These are phyloP conservation scores for Cryptococcus sp. DNA, from an alignment of 1,284 basidiomycete genomes.

Conservation along the genomic window DNA sequence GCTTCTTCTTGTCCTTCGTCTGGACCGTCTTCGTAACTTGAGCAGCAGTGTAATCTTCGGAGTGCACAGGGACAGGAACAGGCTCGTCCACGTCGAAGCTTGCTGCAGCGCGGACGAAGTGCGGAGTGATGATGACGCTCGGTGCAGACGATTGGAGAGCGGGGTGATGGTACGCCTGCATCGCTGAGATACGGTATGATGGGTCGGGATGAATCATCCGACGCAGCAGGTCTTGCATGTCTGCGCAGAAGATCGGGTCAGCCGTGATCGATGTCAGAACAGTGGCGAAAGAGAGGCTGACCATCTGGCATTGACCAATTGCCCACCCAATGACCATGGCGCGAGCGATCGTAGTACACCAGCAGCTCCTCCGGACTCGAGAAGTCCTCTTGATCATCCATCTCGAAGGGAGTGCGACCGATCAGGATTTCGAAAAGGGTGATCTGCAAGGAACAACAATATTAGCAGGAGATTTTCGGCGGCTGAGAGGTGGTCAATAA, in stretches of 20 bases:
- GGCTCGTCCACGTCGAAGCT: slow-evolving; percentile 16
- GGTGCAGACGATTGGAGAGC: slow-evolving; percentile 35
- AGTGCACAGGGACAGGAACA: slow-evolving; percentile 11
- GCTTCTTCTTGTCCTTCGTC: slow-evolving; percentile 26
- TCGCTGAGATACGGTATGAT: slow-evolving; percentile 38
- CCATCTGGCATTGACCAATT: slow-evolving; percentile 68
- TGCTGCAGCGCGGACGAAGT: slow-evolving; percentile 47
- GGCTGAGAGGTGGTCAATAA: slow-evolving; percentile 12
- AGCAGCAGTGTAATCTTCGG: slow-evolving; percentile 4
- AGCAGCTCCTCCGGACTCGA: slow-evolving; percentile 76
- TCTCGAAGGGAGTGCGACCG: slow-evolving; percentile 88
- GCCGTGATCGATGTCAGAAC: not conserved
- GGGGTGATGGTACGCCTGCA: slow-evolving; percentile 45
- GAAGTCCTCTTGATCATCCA: slow-evolving; percentile 77
- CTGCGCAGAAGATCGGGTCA: slow-evolving; percentile 14
- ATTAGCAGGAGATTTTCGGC: not conserved
- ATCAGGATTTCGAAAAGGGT: slow-evolving; percentile 90
- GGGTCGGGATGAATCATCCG: slow-evolving; percentile 50
- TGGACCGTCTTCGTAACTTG: not conserved
- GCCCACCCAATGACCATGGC: slow-evolving; percentile 79
- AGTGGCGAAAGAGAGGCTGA: slow-evolving; percentile 18
- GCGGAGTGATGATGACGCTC: slow-evolving; percentile 43
- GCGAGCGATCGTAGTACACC: slow-evolving; percentile 77
- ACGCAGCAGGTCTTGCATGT: slow-evolving; percentile 41
- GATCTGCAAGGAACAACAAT: slow-evolving; percentile 50